Evolutionary conservation across 768 basidiomycete species (phyloP).

Genomic region (Tylopilus cervinicoccineus): DNA sequence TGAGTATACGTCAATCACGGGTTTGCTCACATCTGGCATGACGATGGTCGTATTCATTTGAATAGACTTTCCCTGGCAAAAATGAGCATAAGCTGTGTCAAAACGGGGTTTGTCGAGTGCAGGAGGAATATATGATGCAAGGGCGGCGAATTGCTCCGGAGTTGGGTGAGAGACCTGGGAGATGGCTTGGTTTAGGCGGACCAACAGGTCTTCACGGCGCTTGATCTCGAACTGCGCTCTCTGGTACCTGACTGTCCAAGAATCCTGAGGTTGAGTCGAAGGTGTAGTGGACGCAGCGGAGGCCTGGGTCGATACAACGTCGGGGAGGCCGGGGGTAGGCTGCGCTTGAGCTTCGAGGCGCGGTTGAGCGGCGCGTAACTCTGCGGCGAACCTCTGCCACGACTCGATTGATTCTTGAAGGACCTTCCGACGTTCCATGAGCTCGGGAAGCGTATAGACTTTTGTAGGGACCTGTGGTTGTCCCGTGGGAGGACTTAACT

Average conservation of each 20-base stretch:
- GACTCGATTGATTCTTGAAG: constrained; percentile 28
- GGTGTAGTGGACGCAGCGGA: not conserved
- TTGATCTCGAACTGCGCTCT: constrained; percentile 29
- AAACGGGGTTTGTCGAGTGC: constrained; percentile 27
- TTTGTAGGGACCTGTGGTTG: constrained; percentile 17
- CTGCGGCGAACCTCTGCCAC: constrained; percentile 17
- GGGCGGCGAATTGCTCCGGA: constrained; percentile 24
- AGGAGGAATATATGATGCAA: constrained; percentile 27
- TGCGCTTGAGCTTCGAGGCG: constrained; percentile 7
- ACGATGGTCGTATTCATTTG: constrained; percentile 25
- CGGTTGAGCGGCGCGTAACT: constrained; percentile 17
- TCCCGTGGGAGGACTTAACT: constrained; percentile 15
- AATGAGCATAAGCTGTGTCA: constrained; percentile 26
- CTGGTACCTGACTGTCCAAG: constrained; percentile 21
- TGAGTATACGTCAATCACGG: constrained; percentile 28
- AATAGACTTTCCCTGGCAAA: constrained; percentile 26
- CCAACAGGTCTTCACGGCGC: constrained; percentile 27
- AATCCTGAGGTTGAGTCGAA: constrained; percentile 12
- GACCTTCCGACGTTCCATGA: constrained; percentile 19
- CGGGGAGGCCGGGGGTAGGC: not conserved
- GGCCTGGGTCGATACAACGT: not conserved
- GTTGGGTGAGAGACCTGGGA: constrained; percentile 16
- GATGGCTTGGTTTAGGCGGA: constrained; percentile 28
- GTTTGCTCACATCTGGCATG: constrained; percentile 25
- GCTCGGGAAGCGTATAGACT: constrained; percentile 24